Conservation (phyloP, 2,329 filamentous ascomycete species). For the Diaporthe helianthi region DNA sequence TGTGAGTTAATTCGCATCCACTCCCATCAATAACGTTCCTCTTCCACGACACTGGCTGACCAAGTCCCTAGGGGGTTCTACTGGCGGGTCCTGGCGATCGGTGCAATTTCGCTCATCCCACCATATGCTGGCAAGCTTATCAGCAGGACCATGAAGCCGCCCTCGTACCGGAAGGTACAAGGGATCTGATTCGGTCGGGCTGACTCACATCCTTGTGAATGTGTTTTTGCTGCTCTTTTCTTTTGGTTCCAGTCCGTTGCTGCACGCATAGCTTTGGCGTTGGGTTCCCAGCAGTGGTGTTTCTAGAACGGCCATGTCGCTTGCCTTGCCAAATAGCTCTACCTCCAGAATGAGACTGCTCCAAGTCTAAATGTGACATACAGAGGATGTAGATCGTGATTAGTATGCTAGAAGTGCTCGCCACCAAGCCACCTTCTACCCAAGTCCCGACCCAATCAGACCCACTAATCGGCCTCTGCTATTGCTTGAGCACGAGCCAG, state of each 20-base stretch:
- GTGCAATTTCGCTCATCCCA: conserved; percentile 80
- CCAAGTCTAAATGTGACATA: not conserved
- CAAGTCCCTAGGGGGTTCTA: conserved; percentile 71
- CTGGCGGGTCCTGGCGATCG: conserved; percentile 86
- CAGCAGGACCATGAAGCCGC: conserved; percentile 83
- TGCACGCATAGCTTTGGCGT: conserved; percentile 35
- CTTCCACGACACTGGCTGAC: conserved; percentile 31
- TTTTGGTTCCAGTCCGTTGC: conserved; percentile 15
- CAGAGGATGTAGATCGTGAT: conserved; percentile 6
- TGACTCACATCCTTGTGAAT: not conserved
- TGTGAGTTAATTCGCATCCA: conserved; percentile 52
- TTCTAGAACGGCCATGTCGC: not conserved
- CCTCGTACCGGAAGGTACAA: conserved; percentile 93
- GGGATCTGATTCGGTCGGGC: conserved; percentile 55
- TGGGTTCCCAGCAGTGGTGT: conserved; percentile 24
- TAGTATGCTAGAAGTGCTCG: not conserved
- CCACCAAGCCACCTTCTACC: not conserved
- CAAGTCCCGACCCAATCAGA: not conserved
- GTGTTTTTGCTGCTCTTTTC: conserved; percentile 15
- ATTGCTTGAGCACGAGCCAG: conserved; percentile 63
- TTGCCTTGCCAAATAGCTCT: conserved; percentile 3
- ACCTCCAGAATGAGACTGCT: conserved; percentile 18
- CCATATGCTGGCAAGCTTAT: conserved; percentile 89
- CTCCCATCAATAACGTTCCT: not conserved
- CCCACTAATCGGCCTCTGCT: conserved; percentile 18